Base-by-base conservation (phyloP, 2,329 filamentous ascomycete species). In the Alternaria ethzedia region DNA sequence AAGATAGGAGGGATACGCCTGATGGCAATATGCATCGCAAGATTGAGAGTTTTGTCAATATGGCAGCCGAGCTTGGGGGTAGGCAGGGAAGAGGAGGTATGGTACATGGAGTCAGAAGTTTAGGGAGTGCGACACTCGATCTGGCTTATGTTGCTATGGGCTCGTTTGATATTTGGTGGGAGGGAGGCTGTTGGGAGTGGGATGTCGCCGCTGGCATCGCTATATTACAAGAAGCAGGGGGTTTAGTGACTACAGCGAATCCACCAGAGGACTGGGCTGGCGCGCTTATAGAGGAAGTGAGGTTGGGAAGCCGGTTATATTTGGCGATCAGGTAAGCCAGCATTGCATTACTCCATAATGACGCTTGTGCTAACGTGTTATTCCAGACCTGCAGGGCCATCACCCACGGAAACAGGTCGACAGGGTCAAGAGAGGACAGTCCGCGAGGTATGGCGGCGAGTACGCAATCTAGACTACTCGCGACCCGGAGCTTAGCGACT, bases 121-220 rank as follows among this genome's bases (percentile, higher is more conserved):
- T 94, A 61, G 91, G 91, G 23, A 87, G 90, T 73, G 91, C 91
- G 9, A 92, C 91, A 2, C 75, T 94, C 57, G 91, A 93, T 77
- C 79, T 94, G 52, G 91, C 90, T 0, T 94, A 93, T 75, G 87
- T 88, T 10, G 91, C 91, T 12, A 91, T 91, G 86, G 91, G 91
- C 0, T 84, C 88, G 0, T 89, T 93, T 68, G 91, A 94, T 78
- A 92, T 93, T 11, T 93, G 91, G 91, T 94, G 91, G 91, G 91
- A 94, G 75, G 91, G 90, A 4, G 91, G 91, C 0, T 93, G 90
- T 72, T 93, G 91, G 91, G 91, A 93, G 79, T 94, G 91, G 90
- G 91, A 94, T 69, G 91, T 93, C 4, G 90, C 91, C 2, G 91
- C 91, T 12, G 91, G 91, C 2, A 88, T 93, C 62, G 90, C 89